Evolutionary conservation across 1,139 yeast genomes (phyloP).

Genomic region (Taphrina betulina): DNA sequence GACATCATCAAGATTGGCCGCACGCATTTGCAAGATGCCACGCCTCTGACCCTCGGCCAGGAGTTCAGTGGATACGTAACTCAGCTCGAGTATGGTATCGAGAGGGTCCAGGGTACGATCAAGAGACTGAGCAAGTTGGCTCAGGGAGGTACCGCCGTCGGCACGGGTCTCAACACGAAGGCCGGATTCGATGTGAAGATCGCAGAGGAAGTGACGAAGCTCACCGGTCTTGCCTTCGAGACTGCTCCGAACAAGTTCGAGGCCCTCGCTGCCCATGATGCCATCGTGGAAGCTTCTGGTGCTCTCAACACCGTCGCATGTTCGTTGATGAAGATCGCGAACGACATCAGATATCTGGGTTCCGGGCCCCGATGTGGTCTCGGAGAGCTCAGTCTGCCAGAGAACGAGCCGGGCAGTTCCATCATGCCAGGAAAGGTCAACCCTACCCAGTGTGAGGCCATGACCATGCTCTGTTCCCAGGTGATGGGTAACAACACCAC

Average conservation of each 20-base stretch:
- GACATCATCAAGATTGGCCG: constrained; percentile 96
- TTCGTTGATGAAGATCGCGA: constrained; percentile 91
- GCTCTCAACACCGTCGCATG: constrained; percentile 93
- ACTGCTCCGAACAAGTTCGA: constrained; percentile 99
- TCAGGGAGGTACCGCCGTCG: constrained; percentile 99
- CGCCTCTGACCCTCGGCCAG: constrained; percentile 96
- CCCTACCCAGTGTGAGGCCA: constrained; percentile 98
- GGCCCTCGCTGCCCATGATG: constrained; percentile 98
- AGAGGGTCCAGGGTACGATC: constrained; percentile 72
- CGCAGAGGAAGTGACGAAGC: constrained; percentile 72
- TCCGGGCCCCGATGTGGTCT: constrained; percentile 99
- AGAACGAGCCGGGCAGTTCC: constrained; percentile 93
- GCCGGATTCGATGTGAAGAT: constrained; percentile 83
- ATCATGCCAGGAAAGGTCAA: constrained; percentile 99
- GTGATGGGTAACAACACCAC: constrained; percentile 95
- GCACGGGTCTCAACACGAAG: constrained; percentile 93
- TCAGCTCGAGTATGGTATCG: constrained; percentile 87
- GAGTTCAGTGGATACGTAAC: constrained; percentile 96
- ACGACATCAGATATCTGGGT: constrained; percentile 96
- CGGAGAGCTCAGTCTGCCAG: constrained; percentile 92
- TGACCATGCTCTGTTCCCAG: constrained; percentile 97
- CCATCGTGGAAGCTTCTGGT: constrained; percentile 95
- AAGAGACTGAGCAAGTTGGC: constrained; percentile 80
- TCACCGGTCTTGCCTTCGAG: constrained; percentile 82
- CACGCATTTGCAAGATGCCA: constrained; percentile 98